Conservation (phyloP, 345 rosid genomes). For the Crucihimalaya himalaica region DNA sequence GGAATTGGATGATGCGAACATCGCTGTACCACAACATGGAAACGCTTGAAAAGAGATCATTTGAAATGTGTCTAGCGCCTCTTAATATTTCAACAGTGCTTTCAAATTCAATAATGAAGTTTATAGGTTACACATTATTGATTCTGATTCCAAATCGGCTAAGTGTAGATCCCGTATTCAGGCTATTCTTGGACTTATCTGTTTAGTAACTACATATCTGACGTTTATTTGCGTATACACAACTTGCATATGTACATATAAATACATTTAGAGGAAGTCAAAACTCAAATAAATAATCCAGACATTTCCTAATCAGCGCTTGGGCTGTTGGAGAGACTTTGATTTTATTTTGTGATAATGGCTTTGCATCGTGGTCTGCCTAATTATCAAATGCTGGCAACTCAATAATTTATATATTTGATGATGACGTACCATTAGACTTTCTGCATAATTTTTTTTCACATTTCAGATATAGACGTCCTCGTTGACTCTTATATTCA, state of each 20-base stretch:
- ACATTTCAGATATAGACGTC: conserved; percentile 28
- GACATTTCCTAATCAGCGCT: conserved; percentile 21
- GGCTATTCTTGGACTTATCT: background rate
- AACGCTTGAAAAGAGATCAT: too few species aligned
- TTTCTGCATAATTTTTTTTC: conserved; percentile 13
- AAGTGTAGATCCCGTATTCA: conserved; percentile 14
- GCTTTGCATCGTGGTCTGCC: conserved; percentile 28
- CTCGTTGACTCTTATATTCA: conserved; percentile 27
- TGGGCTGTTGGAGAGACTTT: conserved; percentile 32
- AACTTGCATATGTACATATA: conserved; percentile 10
- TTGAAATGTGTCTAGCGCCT: too few species aligned
- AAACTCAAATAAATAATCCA: conserved; percentile 6
- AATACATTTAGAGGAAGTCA: conserved; percentile 3
- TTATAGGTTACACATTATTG: background rate
- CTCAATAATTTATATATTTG: conserved; percentile 24
- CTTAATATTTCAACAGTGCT: too few species aligned
- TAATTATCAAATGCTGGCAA: conserved; percentile 31
- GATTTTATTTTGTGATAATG: conserved; percentile 6
- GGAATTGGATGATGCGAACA: too few species aligned
- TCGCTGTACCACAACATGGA: too few species aligned
- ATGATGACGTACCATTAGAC: conserved; percentile 37
- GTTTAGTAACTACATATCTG: background rate
- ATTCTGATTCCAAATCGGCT: conserved; percentile 2
- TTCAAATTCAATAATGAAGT: background rate
- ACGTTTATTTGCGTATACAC: background rate